Evolutionary conservation across 495 filamentous ascomycete species (phyloP), one percentile per base, ranked within the genome.

Genomic region (Emericellopsis terricola): DNA sequence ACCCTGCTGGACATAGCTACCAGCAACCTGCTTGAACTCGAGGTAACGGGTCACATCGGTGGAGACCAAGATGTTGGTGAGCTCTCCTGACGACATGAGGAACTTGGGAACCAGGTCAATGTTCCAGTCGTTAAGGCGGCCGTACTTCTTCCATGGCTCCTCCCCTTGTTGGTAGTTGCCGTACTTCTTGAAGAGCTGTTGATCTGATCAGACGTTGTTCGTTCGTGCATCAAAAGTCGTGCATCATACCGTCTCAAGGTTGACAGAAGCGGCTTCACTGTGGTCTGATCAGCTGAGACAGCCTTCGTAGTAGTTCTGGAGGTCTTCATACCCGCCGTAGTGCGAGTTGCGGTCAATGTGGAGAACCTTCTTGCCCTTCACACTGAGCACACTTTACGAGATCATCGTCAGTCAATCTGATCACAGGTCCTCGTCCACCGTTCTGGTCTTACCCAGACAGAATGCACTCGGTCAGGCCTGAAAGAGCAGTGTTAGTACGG

Each of bases 311-410:
- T 31, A 15, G 28, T 27, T 11, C 9, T 14, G 6, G 18, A 34
- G 43, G 33, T 27, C 20, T 33, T 71, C 81, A 42, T 56, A 92
- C 86, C 84, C 91, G 69, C 89, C 89, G 56, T 97, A 97, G 62
- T 96, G 85, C 51, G 94, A 86, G 56, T 96, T 96, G 57, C 89
- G 78, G 60, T 97, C 89, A 51, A 97, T 94, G 64, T 97, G 92
- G 39, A 97, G 69, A 38, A 97, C 91, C 64, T 94, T 96, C 68
- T 91, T 89, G 41, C 89, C 89, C 65, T 96, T 94, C 37, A 96
- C 91, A 60, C 87, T 94, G 53, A 97, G 68, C 40, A 97, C 89
- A 54, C 82, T 89, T n/a, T 10, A 30, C 9, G 18, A 50, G 46
- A 35, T 8, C 19, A 19, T 17, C 19, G 8, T 14, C 9, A 21